These are phyloP conservation scores for Cornus controversa DNA, from an alignment of 148 eudicot genomes.

Conservation along the genomic window DNA sequence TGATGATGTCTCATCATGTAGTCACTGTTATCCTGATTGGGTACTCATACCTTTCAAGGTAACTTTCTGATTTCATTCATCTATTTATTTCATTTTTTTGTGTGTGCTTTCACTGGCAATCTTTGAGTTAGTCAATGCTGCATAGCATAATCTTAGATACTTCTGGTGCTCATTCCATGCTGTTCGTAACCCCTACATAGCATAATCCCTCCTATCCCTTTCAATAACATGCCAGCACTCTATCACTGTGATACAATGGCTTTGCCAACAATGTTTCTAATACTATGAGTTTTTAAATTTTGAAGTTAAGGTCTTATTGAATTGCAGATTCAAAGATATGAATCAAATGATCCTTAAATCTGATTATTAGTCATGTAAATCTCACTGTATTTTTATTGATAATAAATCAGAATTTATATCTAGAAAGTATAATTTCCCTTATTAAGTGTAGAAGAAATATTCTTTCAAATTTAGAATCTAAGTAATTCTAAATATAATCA, in stretches of 20 bases:
- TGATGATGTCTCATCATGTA: conserved; percentile 98
- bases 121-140: background rate
- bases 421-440: background rate
- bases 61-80: conserved; percentile 11
- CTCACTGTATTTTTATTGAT: background rate
- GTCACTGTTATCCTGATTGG: conserved; percentile 80
- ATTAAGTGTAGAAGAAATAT: background rate
- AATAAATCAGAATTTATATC: too few relatives aligned
- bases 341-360: background rate
- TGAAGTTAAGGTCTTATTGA: background rate
- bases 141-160: background rate
- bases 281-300: background rate
- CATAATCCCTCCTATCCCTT: too few relatives aligned
- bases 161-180: background rate
- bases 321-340: background rate
- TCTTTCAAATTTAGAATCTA: background rate
- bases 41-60: conserved; percentile 78
- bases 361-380: background rate
- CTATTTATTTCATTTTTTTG: background rate
- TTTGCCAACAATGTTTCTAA: background rate
- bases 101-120: background rate
- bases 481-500: background rate
- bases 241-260: background rate
- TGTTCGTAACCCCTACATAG: background rate
- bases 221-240: background rate